Evolutionary conservation across 2,329 filamentous ascomycete species (phyloP).

Genomic region (Alternaria brassicicola): DNA sequence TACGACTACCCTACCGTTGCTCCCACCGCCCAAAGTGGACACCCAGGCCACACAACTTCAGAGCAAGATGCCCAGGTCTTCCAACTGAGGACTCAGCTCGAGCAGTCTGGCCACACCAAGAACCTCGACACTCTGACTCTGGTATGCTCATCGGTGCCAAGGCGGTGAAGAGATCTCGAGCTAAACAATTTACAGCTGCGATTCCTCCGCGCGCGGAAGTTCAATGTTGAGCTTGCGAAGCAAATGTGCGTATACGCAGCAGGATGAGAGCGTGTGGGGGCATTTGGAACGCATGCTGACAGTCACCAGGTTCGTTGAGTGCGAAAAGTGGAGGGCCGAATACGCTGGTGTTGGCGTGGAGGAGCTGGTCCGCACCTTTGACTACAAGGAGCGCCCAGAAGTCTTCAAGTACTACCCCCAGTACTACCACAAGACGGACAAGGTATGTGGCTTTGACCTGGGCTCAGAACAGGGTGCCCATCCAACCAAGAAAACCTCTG

Average conservation of each 20-base stretch:
- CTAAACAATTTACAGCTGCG: conserved; percentile 65
- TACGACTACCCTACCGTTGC: conserved; percentile 90
- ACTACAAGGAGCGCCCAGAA: conserved; percentile 83
- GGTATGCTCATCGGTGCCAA: conserved; percentile 58
- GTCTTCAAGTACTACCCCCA: conserved; percentile 94
- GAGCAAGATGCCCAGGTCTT: conserved; percentile 88
- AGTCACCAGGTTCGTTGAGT: conserved; percentile 78
- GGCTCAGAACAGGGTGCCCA: not conserved
- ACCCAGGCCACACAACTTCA: conserved; percentile 84
- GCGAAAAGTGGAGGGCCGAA: conserved; percentile 88
- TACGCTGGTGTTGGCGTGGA: conserved; percentile 73
- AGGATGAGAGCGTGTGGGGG: not conserved
- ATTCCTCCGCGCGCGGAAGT: conserved; percentile 94
- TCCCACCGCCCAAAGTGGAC: conserved; percentile 72
- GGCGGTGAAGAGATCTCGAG: not conserved
- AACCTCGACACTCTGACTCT: conserved; percentile 91
- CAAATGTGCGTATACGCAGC: conserved; percentile 71
- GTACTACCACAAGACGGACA: conserved; percentile 98
- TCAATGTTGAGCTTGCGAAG: conserved; percentile 83
- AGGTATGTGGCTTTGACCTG: conserved; percentile 53
- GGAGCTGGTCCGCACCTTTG: conserved; percentile 77
- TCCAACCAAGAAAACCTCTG: conserved; percentile 5
- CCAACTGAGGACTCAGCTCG: conserved; percentile 84
- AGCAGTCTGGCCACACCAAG: conserved; percentile 80
- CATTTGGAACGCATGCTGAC: conserved; percentile 27